Conservation (phyloP, 2,329 filamentous ascomycete genomes). For the Pseudogymnoascus pannorum region DNA sequence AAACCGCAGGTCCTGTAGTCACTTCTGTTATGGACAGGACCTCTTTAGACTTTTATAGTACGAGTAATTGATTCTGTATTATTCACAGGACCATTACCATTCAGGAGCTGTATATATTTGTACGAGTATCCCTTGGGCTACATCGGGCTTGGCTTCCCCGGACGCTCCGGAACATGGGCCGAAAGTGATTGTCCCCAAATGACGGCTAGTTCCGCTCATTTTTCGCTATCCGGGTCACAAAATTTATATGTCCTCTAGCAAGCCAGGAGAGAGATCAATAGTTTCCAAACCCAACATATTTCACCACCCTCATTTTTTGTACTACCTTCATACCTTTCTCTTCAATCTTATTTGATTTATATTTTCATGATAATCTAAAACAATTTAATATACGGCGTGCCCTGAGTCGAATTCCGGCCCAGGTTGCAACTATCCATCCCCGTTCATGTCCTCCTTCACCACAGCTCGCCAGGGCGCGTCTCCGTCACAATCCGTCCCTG, state of each 20-base stretch:
- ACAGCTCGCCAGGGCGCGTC: neutral
- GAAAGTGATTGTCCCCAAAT: constrained; percentile 2
- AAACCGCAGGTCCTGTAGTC: neutral
- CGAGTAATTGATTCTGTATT: neutral
- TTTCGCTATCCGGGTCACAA: constrained; percentile 10
- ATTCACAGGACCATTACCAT: neutral
- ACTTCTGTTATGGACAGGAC: neutral
- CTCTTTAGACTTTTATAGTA: neutral
- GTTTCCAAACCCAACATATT: neutral
- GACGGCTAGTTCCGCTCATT: constrained; percentile 8
- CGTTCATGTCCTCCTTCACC: constrained; percentile 2
- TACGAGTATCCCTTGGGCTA: neutral
- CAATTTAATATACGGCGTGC: neutral
- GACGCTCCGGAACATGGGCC: constrained; percentile 1
- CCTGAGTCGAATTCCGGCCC: constrained; percentile 5
- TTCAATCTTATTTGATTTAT: neutral
- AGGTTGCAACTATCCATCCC: neutral
- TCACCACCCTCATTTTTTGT: constrained; percentile 4
- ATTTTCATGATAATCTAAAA: constrained; percentile 8
- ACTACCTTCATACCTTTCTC: neutral
- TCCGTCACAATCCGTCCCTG: constrained; percentile 1
- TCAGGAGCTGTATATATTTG: neutral
- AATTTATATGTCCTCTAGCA: constrained; percentile 5
- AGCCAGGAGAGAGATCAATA: neutral
- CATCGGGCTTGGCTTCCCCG: constrained; percentile 1